A percentile compares a stretch with the other conserved stretches of the same genome.
phyloP scores from a whole-genome alignment of 2,329 filamentous ascomycete species.

The Fusarium sp. region DNA sequence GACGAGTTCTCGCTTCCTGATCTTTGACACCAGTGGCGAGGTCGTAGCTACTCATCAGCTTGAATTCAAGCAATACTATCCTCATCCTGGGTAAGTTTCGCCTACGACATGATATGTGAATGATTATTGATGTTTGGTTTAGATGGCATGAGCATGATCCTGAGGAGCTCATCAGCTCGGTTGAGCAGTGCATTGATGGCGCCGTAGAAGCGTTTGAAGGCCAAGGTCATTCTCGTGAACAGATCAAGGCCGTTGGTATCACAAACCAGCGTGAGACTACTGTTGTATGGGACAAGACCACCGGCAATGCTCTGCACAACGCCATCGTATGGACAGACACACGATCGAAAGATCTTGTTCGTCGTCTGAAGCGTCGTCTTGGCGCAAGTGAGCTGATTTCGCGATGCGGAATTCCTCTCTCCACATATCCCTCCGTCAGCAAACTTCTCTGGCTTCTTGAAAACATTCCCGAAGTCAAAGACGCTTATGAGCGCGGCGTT shows the following conservation, averaged over 20 bases:
- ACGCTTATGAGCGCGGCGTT: conserved; percentile 75
- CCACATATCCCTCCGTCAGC: conserved; percentile 82
- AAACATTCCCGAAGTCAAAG: conserved; percentile 71
- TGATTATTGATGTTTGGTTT: neutral
- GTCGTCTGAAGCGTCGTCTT: conserved; percentile 73
- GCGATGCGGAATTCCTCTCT: conserved; percentile 79
- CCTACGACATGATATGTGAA: neutral
- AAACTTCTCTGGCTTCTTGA: conserved; percentile 82
- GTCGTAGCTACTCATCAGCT: conserved; percentile 78
- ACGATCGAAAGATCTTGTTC: conserved; percentile 75
- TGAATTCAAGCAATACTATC: conserved; percentile 79
- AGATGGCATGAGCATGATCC: conserved; percentile 91
- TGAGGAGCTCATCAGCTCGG: conserved; percentile 75
- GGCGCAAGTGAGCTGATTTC: conserved; percentile 73
- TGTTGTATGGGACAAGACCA: conserved; percentile 80
- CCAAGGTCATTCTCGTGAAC: conserved; percentile 70
- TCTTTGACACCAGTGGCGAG: conserved; percentile 76
- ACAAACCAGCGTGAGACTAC: conserved; percentile 88
- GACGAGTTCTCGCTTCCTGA: conserved; percentile 80
- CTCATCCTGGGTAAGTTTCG: conserved; percentile 72
- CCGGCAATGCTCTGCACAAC: conserved; percentile 80
- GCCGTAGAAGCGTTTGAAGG: conserved; percentile 75
- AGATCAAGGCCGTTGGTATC: conserved; percentile 81
- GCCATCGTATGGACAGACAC: conserved; percentile 89
- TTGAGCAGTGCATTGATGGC: conserved; percentile 79